phyloP scores from a whole-genome alignment of 1,284 basidiomycete species.

The Sanghuangporus weigelae region DNA sequence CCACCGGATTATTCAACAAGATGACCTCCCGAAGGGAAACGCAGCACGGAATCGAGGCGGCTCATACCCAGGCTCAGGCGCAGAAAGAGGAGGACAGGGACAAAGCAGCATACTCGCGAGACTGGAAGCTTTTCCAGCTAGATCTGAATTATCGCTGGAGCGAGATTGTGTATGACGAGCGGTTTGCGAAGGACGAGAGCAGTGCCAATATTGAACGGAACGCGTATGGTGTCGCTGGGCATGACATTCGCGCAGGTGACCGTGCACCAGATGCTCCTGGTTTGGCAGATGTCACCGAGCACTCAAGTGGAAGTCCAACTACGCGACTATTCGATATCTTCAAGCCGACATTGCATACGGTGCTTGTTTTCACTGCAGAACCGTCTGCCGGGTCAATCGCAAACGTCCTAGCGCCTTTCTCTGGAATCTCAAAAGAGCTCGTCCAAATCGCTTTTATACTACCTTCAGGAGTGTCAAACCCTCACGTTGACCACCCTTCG shows the following conservation, averaged over 20 bases:
- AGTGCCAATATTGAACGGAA: neutral
- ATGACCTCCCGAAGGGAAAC: neutral
- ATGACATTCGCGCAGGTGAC: conserved; percentile 18
- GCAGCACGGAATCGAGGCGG: neutral
- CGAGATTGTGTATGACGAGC: conserved; percentile 20
- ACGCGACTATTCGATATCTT: conserved; percentile 20
- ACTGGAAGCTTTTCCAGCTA: conserved; percentile 17
- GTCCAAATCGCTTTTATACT: conserved; percentile 11
- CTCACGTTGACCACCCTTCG: neutral
- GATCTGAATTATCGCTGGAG: conserved; percentile 22
- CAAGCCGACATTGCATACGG: conserved; percentile 17
- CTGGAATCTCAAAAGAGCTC: neutral
- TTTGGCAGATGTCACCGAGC: neutral
- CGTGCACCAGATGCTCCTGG: conserved; percentile 21
- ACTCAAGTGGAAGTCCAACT: neutral
- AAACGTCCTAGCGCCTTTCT: neutral
- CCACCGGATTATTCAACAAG: conserved; percentile 5
- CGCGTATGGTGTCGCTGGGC: conserved; percentile 6
- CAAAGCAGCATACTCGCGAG: conserved; percentile 1
- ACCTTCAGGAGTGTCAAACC: neutral
- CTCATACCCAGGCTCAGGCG: neutral
- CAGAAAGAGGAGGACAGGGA: neutral
- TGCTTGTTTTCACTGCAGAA: conserved; percentile 13
- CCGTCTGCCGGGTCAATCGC: neutral
- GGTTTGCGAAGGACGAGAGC: neutral